Percentiles rank a stretch among this genome's conserved stretches.
Evolutionary conservation across 257 asterid genomes (phyloP).

Genomic region (Ophiorrhiza pumila): DNA sequence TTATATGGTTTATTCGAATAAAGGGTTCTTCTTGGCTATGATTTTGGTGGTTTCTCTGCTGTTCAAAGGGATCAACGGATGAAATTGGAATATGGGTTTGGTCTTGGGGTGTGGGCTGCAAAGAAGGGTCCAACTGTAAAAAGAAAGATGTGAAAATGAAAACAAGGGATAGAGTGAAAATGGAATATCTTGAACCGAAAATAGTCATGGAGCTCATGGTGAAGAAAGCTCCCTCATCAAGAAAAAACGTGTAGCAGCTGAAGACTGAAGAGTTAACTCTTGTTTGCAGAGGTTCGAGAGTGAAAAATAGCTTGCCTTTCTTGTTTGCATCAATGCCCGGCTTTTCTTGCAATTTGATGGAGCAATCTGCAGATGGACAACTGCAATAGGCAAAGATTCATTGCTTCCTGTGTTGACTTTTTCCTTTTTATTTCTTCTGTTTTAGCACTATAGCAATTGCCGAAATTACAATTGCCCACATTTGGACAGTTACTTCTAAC

Average conservation of each 20-base stretch:
- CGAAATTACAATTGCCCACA: no score
- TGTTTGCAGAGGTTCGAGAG: neutral
- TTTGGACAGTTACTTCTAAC: neutral
- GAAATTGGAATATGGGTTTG: conserved; percentile 11
- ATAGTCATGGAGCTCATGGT: conserved; percentile 10
- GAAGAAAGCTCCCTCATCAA: conserved; percentile 16
- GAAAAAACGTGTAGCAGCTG: neutral
- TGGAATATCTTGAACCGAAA: conserved; percentile 15
- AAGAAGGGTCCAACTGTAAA: conserved; percentile 13
- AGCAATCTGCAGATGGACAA: neutral
- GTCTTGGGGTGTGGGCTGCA: neutral
- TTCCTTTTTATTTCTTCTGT: neutral
- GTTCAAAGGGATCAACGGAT: neutral
- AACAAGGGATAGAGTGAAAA: conserved; percentile 5
- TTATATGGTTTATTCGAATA: conserved; percentile 49
- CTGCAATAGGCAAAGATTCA: neutral
- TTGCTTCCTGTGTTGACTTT: conserved; percentile 14
- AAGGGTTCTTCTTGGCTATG: conserved; percentile 13
- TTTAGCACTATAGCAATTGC: no score
- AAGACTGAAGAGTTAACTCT: no score
- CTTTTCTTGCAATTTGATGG: neutral
- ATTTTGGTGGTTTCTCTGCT: neutral
- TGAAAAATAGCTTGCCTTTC: neutral
- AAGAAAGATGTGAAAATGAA: conserved; percentile 8
- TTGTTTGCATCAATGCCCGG: neutral